Base-by-base conservation (phyloP, 345 rosid species). In the Theobroma cacao region DNA sequence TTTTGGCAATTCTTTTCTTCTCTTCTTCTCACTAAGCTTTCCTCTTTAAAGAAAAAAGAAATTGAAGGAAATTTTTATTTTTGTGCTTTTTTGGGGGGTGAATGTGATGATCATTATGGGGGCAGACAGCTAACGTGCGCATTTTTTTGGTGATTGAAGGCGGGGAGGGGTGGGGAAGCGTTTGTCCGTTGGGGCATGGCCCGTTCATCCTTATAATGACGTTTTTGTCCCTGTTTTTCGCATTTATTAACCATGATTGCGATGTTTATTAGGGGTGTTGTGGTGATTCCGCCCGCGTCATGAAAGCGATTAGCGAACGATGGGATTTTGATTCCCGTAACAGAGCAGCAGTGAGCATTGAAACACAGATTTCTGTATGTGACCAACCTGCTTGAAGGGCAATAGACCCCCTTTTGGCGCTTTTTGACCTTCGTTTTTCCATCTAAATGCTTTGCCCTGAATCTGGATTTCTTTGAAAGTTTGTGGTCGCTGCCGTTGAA, bases 101-200 rank as follows among this genome's bases (percentile, higher is more conserved):
- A n/a, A n/a, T 5, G 33, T 31, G 7, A 36, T 40, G 72, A 71
- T 40, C 47, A 76, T 33, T 12, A 79, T 15, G 76, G 38, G 68
- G 80, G 28, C 71, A 78, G 85, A 80, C 86, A 78, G 61, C 73
- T 75, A 84, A 80, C 82, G 76, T 84, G 86, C 72, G 82, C 79
- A 71, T 26, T 56, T 36, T 47, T 58, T 22, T 10, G 24, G 30
- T 58, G 41, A 52, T 24, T 40, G 17, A 41, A 26, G 48, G 18
- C n/a, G 77, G 70, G 56, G 4, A 18, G 40, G 28, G 81, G 80
- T 71, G 65, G 82, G 78, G 85, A 40, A 50, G 71, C 1, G 80
- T 26, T 55, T 72, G 82, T 77, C 79, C 74, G 69, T 77, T 61
- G 74, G 67, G 68, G 36, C 69, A 17, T 75, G 78, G 68, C 78